phyloP scores from a whole-genome alignment of 495 filamentous ascomycete species.

The Penicillium soppii region DNA sequence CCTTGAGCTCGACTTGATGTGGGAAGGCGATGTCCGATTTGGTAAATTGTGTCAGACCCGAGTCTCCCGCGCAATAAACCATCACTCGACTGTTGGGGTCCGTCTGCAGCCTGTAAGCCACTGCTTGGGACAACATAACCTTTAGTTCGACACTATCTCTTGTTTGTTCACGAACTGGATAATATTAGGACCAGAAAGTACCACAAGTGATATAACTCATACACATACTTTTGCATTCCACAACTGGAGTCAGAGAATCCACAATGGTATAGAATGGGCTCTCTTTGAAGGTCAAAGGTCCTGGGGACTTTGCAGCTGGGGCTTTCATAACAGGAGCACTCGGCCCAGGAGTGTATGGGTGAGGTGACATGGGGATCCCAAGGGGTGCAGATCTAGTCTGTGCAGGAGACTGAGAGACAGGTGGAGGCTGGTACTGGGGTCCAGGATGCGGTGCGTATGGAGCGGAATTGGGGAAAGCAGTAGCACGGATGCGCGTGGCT shows the following conservation, averaged over 20 bases:
- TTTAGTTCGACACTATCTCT: conserved; percentile 51
- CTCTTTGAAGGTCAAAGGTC: conserved; percentile 59
- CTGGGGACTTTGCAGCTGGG: conserved; percentile 26
- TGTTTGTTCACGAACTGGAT: conserved; percentile 50
- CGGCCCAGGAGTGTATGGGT: conserved; percentile 36
- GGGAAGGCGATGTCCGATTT: conserved; percentile 81
- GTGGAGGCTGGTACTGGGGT: conserved; percentile 28
- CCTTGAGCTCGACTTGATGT: conserved; percentile 85
- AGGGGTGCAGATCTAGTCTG: conserved; percentile 30
- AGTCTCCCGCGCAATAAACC: conserved; percentile 73
- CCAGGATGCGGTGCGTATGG: conserved; percentile 21
- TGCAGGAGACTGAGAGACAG: conserved; percentile 21
- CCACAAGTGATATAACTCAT: no score
- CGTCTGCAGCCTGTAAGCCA: conserved; percentile 46
- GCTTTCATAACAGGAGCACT: background rate
- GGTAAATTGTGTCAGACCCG: conserved; percentile 53
- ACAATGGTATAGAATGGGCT: conserved; percentile 75
- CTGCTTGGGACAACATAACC: conserved; percentile 51
- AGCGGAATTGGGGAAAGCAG: conserved; percentile 28
- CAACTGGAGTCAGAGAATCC: conserved; percentile 57
- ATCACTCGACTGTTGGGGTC: conserved; percentile 65
- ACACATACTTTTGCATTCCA: conserved; percentile 68
- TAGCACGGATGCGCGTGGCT: conserved; percentile 30
- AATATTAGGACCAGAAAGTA: no score
- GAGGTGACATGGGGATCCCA: conserved; percentile 30